Evolutionary conservation across 345 rosid genomes (phyloP), one percentile per base, ranked within the genome.

Genomic region (Lepidium africanum): DNA sequence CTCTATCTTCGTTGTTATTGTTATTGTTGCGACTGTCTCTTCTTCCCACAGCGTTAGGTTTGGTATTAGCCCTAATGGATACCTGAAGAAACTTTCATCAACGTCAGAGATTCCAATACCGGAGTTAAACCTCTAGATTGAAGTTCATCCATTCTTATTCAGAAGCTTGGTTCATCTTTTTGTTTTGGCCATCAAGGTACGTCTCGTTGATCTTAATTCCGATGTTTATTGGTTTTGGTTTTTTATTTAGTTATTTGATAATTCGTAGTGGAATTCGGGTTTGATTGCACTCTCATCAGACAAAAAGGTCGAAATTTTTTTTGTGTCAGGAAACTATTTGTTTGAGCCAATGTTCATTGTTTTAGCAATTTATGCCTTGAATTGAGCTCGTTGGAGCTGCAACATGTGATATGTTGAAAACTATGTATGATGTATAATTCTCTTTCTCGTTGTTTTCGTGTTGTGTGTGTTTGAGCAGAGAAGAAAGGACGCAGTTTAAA

Each of bases 111-210:
- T 13, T 77, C 79, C 14, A 19, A 37, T 43, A 74, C 69, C 16
- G 83, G 76, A 59, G 83, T 65, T 25, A 77, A 67, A 30, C 68
- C 62, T 23, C 17, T 65, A 0, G 51, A 61, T 15, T 53, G 72
- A 39, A 76, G 81, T 81, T 80, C 84, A 1, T 72, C 77, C 86
- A 80, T 83, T 49, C 75, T 62, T 14, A 80, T 51, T 82, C 86
- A 45, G 84, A 83, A 37, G 81, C 86, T 38, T 77, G 66, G 33
- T 30, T 30, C 33, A 30, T 30, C 33, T 30, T 30, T 30, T 1
- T 30, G 33, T 5, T 30, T 30, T 30, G 33, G 33, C 33, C 33
- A 30, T 30, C 33, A 30, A 5, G 33, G 33, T 30, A 30, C 33
- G 33, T 30, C 33, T 27, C 32, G 32, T 0, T 27, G 32, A 27